Conservation (phyloP, 192 early-diverging fungal genomes). For the Haplosporangium gracile region DNA sequence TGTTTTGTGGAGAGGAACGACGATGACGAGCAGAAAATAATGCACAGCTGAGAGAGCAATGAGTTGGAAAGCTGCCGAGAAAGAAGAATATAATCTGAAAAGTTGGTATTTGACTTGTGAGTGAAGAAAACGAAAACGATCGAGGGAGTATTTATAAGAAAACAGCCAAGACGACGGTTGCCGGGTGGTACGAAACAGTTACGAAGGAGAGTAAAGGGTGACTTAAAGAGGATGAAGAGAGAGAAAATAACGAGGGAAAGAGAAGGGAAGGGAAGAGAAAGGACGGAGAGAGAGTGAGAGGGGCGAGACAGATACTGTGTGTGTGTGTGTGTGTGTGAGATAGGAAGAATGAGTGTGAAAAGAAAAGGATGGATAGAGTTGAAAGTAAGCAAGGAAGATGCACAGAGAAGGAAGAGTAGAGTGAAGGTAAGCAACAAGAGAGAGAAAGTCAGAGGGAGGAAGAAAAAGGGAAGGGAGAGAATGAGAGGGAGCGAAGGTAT, state of each 20-base stretch:
- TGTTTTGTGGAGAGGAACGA: neutral
- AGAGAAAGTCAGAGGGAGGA: neutral
- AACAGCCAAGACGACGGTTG: neutral
- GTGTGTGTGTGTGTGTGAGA: neutral
- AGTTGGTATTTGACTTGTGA: neutral
- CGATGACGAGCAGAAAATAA: neutral
- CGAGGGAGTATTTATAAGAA: constrained; percentile 1
- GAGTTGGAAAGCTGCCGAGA: neutral
- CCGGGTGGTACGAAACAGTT: constrained; percentile 9
- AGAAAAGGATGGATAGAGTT: neutral
- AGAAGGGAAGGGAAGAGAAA: constrained; percentile 7
- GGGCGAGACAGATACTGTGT: neutral
- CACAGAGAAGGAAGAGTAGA: constrained; percentile 4
- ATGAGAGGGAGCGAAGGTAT: neutral
- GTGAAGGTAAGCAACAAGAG: constrained; percentile 6
- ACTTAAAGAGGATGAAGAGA: neutral
- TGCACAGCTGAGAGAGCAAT: neutral
- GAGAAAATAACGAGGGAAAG: neutral
- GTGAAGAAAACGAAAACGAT: neutral
- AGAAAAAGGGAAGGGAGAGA: neutral
- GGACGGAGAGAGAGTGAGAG: constrained; percentile 3
- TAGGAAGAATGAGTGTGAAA: neutral
- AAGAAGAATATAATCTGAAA: neutral
- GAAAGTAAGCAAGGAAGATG: neutral
- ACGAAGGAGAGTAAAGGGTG: constrained; percentile 10